Conservation (phyloP, 2,329 filamentous ascomycete genomes). For the Penicillium frequentans region DNA sequence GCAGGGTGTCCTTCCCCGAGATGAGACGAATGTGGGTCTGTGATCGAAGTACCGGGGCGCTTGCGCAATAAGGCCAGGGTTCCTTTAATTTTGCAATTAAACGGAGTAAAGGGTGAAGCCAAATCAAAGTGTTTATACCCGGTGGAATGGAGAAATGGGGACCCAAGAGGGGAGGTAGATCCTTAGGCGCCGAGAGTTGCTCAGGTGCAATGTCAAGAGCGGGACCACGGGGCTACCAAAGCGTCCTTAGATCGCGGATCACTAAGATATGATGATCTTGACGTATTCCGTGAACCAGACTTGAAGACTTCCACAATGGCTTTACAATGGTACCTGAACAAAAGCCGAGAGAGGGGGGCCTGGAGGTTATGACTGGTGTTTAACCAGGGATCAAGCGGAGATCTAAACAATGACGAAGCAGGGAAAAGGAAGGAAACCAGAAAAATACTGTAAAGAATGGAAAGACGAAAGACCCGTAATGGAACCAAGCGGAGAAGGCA, state of each 20-base stretch:
- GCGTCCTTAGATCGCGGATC: conserved; percentile 14
- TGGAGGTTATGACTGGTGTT: background rate
- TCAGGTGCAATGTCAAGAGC: conserved; percentile 6
- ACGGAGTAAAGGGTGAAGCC: conserved; percentile 22
- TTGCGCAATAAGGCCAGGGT: conserved; percentile 27
- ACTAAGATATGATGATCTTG: conserved; percentile 17
- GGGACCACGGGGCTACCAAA: conserved; percentile 5
- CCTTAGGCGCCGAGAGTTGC: conserved; percentile 5
- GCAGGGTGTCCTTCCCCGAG: conserved; percentile 16
- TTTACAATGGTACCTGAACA: conserved; percentile 12
- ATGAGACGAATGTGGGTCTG: conserved; percentile 31
- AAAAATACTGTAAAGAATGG: background rate
- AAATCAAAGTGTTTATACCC: conserved; percentile 9
- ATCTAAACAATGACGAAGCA: conserved; percentile 11
- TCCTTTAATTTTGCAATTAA: conserved; percentile 22
- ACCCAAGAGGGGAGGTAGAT: background rate
- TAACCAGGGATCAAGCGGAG: conserved; percentile 14
- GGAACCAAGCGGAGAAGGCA: conserved; percentile 1
- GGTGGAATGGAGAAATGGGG: background rate
- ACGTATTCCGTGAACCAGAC: conserved; percentile 15
- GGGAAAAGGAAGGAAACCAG: conserved; percentile 4
- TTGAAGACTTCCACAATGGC: conserved; percentile 10
- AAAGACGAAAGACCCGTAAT: conserved; percentile 12
- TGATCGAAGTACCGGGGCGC: conserved; percentile 27
- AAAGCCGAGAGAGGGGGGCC: conserved; percentile 4